Conservation (phyloP, 139 green algal genomes). For the Micractinium conductrix region DNA sequence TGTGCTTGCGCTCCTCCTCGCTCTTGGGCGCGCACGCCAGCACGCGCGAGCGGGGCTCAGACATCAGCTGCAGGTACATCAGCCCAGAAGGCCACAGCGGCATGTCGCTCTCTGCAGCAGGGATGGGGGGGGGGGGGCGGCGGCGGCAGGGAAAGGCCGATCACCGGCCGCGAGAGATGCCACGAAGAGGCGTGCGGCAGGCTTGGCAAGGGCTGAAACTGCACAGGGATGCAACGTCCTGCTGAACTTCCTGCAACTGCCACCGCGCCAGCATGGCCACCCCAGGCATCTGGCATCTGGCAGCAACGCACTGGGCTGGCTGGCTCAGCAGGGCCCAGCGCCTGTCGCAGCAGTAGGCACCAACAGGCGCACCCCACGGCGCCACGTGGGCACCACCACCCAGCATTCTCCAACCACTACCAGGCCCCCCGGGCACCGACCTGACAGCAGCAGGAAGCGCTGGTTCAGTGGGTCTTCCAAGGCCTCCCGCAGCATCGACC, state of each 20-base stretch:
- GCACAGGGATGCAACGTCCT: too few species aligned
- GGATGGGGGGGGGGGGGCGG: too few species aligned
- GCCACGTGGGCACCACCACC: too few species aligned
- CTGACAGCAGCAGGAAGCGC: constrained; percentile 49
- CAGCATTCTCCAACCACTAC: not conserved
- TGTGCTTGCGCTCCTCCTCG: not conserved
- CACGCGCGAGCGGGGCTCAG: constrained; percentile 22
- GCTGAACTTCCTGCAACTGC: too few species aligned
- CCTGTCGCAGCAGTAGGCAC: too few species aligned
- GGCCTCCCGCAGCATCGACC: constrained; percentile 37
- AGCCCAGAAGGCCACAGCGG: constrained; percentile 46
- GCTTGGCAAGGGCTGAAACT: too few species aligned
- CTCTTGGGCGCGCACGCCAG: constrained; percentile 26
- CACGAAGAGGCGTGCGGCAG: too few species aligned
- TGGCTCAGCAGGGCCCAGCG: too few species aligned
- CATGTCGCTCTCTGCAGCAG: constrained; percentile 40
- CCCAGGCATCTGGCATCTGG: not conserved
- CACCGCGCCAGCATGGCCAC: not conserved
- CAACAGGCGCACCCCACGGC: too few species aligned
- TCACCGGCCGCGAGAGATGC: too few species aligned
- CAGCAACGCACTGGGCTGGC: not conserved
- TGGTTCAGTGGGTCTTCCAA: constrained; percentile 47
- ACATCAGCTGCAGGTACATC: constrained; percentile 40
- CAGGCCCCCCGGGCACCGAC: not conserved
- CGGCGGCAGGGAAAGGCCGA: too few species aligned